Percentiles rank a stretch among this genome's conserved stretches.
phyloP scores from a whole-genome alignment of 495 filamentous ascomycete genomes.

The Cercophora scortea region DNA sequence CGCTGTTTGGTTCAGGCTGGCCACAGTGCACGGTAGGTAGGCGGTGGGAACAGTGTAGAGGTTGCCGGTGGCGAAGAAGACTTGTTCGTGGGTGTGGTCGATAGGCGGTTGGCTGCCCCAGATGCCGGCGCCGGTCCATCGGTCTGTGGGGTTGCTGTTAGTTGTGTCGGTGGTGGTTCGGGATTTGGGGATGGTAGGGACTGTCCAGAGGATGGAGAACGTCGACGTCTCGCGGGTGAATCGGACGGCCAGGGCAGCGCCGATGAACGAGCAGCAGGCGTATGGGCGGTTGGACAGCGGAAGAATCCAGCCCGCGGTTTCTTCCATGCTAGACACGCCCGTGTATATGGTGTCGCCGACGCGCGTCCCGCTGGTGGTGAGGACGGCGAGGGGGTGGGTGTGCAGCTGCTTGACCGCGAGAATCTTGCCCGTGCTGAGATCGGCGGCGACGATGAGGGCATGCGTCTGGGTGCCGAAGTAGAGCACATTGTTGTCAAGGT shows the following conservation, averaged over 20 bases:
- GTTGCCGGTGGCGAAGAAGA: constrained; percentile 35
- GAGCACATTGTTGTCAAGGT: constrained; percentile 19
- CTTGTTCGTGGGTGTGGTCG: constrained; percentile 21
- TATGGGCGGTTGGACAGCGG: constrained; percentile 11
- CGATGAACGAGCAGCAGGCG: constrained; percentile 29
- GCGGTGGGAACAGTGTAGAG: constrained; percentile 17
- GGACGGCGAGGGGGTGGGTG: constrained; percentile 20
- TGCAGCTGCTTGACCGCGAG: constrained; percentile 21
- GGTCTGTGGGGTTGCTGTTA: constrained; percentile 16
- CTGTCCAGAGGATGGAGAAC: constrained; percentile 5
- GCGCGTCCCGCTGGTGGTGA: constrained; percentile 24
- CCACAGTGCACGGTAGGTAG: constrained; percentile 12
- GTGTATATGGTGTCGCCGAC: constrained; percentile 21
- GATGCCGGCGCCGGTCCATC: constrained; percentile 26
- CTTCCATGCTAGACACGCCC: constrained; percentile 26
- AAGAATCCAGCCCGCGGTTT: constrained; percentile 1
- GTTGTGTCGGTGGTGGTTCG: constrained; percentile 14
- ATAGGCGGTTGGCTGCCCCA: constrained; percentile 37
- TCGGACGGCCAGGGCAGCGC: constrained; percentile 21
- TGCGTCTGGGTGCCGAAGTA: constrained; percentile 28
- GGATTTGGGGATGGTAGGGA: no score
- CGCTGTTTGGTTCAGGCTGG: background rate
- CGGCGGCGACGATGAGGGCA: constrained; percentile 27
- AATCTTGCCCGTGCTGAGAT: constrained; percentile 15
- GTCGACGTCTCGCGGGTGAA: constrained; percentile 7